Percentiles rank a stretch among this genome's conserved stretches.
These are phyloP conservation scores for Anisogramma anomala DNA, from an alignment of 2,329 filamentous ascomycete genomes.

Conservation along the genomic window DNA sequence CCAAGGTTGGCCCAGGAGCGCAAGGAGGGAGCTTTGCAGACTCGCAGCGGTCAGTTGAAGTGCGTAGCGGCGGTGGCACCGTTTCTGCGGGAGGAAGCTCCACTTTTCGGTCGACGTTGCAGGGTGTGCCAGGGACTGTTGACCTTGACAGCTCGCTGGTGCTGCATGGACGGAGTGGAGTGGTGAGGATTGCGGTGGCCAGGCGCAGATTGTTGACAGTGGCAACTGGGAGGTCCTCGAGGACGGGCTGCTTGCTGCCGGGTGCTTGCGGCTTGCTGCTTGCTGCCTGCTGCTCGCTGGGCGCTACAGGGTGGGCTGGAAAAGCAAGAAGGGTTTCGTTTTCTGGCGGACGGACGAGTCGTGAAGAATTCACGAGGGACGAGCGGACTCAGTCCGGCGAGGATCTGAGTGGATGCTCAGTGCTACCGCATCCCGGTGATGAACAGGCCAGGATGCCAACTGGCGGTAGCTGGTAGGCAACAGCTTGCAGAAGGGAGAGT, in stretches of 20 bases:
- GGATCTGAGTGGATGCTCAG: conserved; percentile 12
- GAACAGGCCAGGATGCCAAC: neutral
- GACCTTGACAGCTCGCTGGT: no score
- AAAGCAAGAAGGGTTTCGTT: no score
- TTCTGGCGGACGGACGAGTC: no score
- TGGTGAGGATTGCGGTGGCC: no score
- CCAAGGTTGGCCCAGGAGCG: neutral
- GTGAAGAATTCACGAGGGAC: no score
- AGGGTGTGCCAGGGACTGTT: no score
- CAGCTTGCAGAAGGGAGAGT: no score
- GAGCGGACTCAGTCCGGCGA: conserved; percentile 13
- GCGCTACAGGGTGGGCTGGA: no score
- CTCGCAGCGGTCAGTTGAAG: conserved; percentile 12
- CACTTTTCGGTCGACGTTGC: neutral
- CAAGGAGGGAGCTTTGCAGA: neutral
- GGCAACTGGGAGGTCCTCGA: neutral
- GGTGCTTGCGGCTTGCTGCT: no score
- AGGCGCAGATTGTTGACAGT: no score
- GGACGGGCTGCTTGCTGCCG: no score
- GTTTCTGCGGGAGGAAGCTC: neutral
- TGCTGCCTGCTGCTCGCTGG: no score
- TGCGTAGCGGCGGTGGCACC: conserved; percentile 1
- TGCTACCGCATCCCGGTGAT: conserved; percentile 12
- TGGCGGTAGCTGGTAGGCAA: neutral
- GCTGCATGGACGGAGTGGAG: neutral